Conservation (phyloP, 2,329 filamentous ascomycete species). For the Fusarium solani-melongenae region DNA sequence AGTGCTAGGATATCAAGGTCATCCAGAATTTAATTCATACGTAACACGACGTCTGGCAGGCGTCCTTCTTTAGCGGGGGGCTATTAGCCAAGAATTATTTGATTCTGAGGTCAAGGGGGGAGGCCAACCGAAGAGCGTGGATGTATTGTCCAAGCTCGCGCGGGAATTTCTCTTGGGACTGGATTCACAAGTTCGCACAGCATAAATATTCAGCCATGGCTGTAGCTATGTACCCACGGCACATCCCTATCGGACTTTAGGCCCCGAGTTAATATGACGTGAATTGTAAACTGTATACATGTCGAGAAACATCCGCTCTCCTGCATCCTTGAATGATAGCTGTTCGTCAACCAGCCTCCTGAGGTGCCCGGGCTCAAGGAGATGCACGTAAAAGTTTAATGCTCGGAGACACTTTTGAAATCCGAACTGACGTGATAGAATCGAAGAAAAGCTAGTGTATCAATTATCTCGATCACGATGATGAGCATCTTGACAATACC, state of each 20-base stretch:
- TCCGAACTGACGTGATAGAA: background rate
- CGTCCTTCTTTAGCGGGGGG: background rate
- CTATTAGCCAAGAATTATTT: background rate
- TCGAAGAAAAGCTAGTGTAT: background rate
- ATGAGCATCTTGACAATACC: background rate
- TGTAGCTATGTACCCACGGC: background rate
- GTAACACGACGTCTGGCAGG: background rate
- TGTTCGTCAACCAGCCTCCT: background rate
- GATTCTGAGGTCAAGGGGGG: background rate
- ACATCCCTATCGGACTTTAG: background rate
- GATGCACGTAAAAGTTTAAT: no score
- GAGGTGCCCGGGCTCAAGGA: no score
- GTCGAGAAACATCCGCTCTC: background rate
- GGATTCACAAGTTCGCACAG: background rate
- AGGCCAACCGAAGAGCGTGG: background rate
- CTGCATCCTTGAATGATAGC: background rate
- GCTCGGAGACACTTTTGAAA: background rate
- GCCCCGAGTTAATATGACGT: background rate
- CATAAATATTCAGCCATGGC: background rate
- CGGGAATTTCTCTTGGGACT: background rate
- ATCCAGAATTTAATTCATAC: background rate
- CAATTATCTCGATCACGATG: background rate
- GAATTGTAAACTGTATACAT: background rate
- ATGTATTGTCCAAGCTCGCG: background rate
- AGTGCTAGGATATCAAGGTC: background rate